Evolutionary conservation across 2,329 filamentous ascomycete genomes (phyloP).

Genomic region (Alternaria ventricosa): DNA sequence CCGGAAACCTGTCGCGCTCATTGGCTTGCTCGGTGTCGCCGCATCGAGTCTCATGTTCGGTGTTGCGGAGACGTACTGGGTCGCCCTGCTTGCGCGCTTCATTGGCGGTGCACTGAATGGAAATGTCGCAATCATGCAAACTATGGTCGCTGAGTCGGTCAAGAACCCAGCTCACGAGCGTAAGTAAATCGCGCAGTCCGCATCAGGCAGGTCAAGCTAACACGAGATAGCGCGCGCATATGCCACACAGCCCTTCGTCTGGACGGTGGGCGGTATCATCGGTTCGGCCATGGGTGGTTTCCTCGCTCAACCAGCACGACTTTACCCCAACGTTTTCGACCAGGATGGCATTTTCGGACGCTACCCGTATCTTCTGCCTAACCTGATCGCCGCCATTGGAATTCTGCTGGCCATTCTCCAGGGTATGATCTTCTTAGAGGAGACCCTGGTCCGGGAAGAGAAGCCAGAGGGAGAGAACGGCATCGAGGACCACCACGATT

Average conservation of each 20-base stretch:
- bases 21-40: conserved; percentile 77
- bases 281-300: conserved; percentile 86
- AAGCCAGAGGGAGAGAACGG: conserved; percentile 48
- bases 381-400: conserved; percentile 79
- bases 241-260: conserved; percentile 91
- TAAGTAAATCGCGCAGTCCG: conserved; percentile 55
- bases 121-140: conserved; percentile 88
- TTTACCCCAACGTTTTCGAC: conserved; percentile 76
- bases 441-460: conserved; percentile 61
- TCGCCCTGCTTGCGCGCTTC: conserved; percentile 77
- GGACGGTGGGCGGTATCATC: conserved; percentile 87
- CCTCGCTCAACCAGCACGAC: conserved; percentile 77
- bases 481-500: conserved; percentile 28
- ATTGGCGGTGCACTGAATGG: conserved; percentile 86
- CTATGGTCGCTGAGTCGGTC: conserved; percentile 92
- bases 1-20: conserved; percentile 50
- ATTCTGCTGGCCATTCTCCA: conserved; percentile 80
- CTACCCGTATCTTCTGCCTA: conserved; percentile 89
- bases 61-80: conserved; percentile 80
- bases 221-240: conserved; percentile 73
- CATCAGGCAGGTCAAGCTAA: conserved; percentile 11
- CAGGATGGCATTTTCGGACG: conserved; percentile 71
- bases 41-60: conserved; percentile 83
- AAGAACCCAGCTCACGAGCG: conserved; percentile 88
- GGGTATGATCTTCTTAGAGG: conserved; percentile 80